Percentiles rank a stretch among this genome's conserved stretches.
phyloP scores from a whole-genome alignment of 805 yeast genomes.

The Isabelozyma heimii region DNA sequence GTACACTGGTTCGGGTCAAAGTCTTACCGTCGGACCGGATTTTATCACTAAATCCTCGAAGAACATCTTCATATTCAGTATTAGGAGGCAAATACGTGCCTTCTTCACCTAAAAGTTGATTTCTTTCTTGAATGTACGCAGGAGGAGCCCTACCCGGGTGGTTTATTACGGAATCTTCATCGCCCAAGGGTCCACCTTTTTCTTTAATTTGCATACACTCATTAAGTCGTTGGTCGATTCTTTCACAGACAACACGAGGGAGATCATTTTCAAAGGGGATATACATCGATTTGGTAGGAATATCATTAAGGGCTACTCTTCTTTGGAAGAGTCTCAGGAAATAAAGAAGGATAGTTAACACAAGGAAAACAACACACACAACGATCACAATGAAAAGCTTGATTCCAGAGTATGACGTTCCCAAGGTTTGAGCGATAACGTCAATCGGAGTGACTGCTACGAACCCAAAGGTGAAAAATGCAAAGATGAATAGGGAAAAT shows the following conservation, averaged over 20 bases:
- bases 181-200: conserved; percentile 37
- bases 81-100: conserved; percentile 24
- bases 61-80: conserved; percentile 48
- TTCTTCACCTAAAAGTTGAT: conserved; percentile 2
- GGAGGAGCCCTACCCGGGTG: conserved; percentile 44
- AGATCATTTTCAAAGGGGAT: conserved; percentile 63
- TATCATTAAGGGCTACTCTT: conserved; percentile 62
- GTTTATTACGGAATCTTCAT: conserved; percentile 19
- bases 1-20: conserved; percentile 32
- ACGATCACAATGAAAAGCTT: conserved; percentile 79
- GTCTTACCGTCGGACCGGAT: conserved; percentile 47
- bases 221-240: conserved; percentile 22
- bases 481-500: conserved; percentile 20
- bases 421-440: conserved; percentile 58
- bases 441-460: conserved; percentile 77
- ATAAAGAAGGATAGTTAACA: conserved; percentile 49
- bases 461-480: conserved; percentile 45
- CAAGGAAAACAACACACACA: conserved; percentile 60
- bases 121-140: conserved; percentile 27
- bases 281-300: conserved; percentile 64
- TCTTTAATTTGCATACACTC: conserved; percentile 28
- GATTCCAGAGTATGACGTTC: conserved; percentile 59
- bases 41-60: conserved; percentile 59
- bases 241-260: conserved; percentile 22
- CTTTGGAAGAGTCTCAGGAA: conserved; percentile 58